Percentiles rank a stretch among this genome's conserved stretches.
These are phyloP conservation scores for Ambrosiella xylebori DNA, from an alignment of 2,329 filamentous ascomycete species.

Conservation along the genomic window DNA sequence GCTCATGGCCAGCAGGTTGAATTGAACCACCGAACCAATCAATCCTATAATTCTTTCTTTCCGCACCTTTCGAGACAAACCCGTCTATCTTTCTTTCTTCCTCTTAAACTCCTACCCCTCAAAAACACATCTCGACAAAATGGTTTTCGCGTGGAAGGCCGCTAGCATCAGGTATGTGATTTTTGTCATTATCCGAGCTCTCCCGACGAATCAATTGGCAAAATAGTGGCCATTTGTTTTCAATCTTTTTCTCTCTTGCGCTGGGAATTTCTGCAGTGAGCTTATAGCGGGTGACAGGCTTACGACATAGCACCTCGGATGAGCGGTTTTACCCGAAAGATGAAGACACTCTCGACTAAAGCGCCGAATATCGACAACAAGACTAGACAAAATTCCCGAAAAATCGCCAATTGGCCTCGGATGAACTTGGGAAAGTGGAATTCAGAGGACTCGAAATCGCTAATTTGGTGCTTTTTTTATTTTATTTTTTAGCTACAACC, in stretches of 20 bases:
- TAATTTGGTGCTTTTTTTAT: background rate
- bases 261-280: background rate
- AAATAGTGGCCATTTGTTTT: background rate
- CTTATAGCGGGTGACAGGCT: background rate
- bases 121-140: constrained; percentile 34
- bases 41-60: background rate
- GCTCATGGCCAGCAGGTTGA: too few relatives aligned
- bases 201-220: constrained; percentile 20
- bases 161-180: constrained; percentile 82
- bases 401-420: background rate
- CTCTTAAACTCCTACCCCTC: background rate
- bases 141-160: constrained; percentile 97
- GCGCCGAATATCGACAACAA: background rate
- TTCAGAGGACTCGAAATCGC: background rate
- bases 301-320: background rate
- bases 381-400: background rate
- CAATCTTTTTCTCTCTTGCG: background rate
- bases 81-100: background rate
- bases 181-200: constrained; percentile 11
- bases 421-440: background rate
- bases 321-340: constrained; percentile 10
- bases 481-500: constrained; percentile 71
- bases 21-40: background rate
- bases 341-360: background rate
- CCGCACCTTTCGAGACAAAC: background rate